Conservation (phyloP, 345 rosid genomes). For the Boechera retrofracta region DNA sequence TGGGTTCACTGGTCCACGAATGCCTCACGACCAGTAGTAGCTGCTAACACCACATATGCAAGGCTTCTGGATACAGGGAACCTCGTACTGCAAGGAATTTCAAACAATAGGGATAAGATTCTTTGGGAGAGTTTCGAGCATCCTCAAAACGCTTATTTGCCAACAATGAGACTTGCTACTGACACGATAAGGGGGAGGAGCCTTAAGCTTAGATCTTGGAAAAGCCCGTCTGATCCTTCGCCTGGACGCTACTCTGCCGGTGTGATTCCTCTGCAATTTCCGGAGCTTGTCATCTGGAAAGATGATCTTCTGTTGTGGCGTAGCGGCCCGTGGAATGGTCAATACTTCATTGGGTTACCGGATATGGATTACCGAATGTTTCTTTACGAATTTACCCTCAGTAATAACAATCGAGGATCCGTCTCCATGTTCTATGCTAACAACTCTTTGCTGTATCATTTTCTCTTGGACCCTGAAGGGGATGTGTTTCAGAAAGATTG, state of each 20-base stretch:
- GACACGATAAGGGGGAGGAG: conserved; percentile 40
- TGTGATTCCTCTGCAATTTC: conserved; percentile 36
- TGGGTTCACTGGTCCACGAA: conserved; percentile 59
- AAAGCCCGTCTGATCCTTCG: conserved; percentile 57
- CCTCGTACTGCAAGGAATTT: conserved; percentile 46
- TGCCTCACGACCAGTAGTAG: conserved; percentile 25
- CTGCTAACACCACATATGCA: conserved; percentile 40
- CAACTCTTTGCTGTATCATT: neutral
- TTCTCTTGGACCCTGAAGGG: conserved; percentile 44
- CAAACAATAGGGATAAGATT: neutral
- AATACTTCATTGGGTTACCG: conserved; percentile 41
- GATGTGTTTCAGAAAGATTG: neutral
- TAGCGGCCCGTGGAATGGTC: conserved; percentile 65
- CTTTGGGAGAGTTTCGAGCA: conserved; percentile 64
- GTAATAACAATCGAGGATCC: conserved; percentile 28
- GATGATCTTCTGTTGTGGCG: conserved; percentile 50
- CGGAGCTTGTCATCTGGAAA: conserved; percentile 53
- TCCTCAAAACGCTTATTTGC: conserved; percentile 42
- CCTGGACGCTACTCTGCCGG: conserved; percentile 49
- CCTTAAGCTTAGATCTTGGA: conserved; percentile 54
- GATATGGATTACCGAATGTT: conserved; percentile 5
- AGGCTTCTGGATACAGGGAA: conserved; percentile 55
- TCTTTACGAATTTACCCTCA: conserved; percentile 40
- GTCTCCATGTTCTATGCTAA: conserved; percentile 18
- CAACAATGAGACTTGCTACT: conserved; percentile 45